Evolutionary conservation across 331 rosid species (phyloP).

Genomic region (Telfairia occidentalis): DNA sequence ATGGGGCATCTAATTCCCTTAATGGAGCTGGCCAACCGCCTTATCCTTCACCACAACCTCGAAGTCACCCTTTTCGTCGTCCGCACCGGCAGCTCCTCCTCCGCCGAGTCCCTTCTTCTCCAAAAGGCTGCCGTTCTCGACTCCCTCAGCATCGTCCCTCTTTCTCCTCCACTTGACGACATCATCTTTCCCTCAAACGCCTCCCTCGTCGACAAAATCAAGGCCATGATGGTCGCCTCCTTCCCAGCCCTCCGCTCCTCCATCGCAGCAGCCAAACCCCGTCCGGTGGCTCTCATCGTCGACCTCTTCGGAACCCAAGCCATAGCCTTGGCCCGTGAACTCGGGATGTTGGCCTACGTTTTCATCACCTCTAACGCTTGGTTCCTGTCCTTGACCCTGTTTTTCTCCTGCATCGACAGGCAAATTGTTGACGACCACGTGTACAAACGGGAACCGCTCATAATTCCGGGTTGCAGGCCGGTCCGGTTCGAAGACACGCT

Average conservation of each 20-base stretch:
- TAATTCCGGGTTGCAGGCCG: constrained; percentile 27
- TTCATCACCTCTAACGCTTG: constrained; percentile 26
- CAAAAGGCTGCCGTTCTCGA: not conserved
- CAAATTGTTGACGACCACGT: constrained; percentile 11
- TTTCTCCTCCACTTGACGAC: not conserved
- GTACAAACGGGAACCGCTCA: constrained; percentile 8
- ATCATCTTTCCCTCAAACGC: not conserved
- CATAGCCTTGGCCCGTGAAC: constrained; percentile 18
- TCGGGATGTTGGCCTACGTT: constrained; percentile 21
- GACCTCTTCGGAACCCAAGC: constrained; percentile 24
- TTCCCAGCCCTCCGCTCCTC: not conserved
- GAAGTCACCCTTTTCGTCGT: constrained; percentile 25
- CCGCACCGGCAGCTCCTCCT: constrained; percentile 23
- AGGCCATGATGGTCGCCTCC: constrained; percentile 12
- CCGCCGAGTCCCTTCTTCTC: constrained; percentile 13
- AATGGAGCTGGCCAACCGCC: constrained; percentile 28
- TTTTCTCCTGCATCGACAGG: constrained; percentile 16
- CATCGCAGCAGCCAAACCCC: not conserved
- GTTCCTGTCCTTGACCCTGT: not conserved
- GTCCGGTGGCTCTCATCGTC: constrained; percentile 23
- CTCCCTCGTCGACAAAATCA: not conserved
- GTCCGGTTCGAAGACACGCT: constrained; percentile 15
- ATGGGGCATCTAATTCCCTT: constrained; percentile 39
- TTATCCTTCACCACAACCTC: constrained; percentile 21
- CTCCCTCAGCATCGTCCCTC: not conserved